phyloP scores from a whole-genome alignment of 1,284 basidiomycete species.

The Pholiota adiposa region DNA sequence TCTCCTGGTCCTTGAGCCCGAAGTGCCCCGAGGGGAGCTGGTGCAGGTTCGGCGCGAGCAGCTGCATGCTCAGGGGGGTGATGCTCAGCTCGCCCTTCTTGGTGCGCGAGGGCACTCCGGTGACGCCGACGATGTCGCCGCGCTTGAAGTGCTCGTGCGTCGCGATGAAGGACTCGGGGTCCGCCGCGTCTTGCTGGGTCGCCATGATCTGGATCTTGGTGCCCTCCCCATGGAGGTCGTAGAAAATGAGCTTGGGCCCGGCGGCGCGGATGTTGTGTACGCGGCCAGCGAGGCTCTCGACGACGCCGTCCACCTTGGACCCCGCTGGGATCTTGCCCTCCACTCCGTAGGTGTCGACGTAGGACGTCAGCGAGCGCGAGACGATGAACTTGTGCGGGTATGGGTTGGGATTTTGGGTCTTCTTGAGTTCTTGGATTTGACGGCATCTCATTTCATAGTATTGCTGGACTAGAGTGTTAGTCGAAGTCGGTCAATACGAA shows the following conservation, averaged over 20 bases:
- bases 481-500: not conserved
- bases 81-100: conserved; percentile 97
- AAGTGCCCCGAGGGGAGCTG: conserved; percentile 92
- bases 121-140: conserved; percentile 95
- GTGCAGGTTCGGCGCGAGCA: conserved; percentile 96
- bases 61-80: conserved; percentile 79
- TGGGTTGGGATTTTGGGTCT: conserved; percentile 87
- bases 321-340: conserved; percentile 75
- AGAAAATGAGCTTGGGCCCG: conserved; percentile 90
- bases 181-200: conserved; percentile 80
- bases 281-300: conserved; percentile 82
- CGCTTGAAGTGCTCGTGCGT: conserved; percentile 90
- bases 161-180: conserved; percentile 72
- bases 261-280: conserved; percentile 90
- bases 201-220: conserved; percentile 96
- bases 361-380: conserved; percentile 76
- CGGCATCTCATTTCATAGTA: conserved; percentile 95
- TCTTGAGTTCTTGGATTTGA: conserved; percentile 86
- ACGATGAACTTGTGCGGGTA: conserved; percentile 99
- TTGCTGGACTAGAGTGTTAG: conserved; percentile 62
- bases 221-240: conserved; percentile 94
- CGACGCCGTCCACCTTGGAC: conserved; percentile 54
- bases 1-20: conserved; percentile 96
- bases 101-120: conserved; percentile 88
- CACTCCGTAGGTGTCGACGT: conserved; percentile 77